Evolutionary conservation across 129 eudicot species (phyloP).

Genomic region (Solidago caesia): DNA sequence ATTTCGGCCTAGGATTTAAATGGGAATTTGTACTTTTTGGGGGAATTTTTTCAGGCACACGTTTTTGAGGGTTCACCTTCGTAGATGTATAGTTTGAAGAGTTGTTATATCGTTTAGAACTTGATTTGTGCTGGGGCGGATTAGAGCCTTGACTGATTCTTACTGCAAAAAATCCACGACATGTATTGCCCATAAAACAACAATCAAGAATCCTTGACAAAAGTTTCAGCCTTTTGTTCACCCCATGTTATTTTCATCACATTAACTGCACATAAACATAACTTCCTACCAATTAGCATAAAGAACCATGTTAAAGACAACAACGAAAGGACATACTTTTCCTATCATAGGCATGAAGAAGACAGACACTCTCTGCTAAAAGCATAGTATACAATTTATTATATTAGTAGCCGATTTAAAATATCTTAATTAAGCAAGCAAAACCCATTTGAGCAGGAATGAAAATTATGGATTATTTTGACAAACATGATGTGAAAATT

Average conservation of each 20-base stretch:
- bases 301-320: not conserved
- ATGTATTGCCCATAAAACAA: constrained; percentile 95
- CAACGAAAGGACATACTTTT: not conserved
- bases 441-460: not conserved
- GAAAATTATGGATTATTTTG: not conserved
- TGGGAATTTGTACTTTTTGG: constrained; percentile 16
- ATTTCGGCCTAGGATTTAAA: constrained; percentile 12
- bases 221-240: constrained; percentile 30
- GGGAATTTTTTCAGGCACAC: constrained; percentile 40
- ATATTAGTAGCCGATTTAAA: no score
- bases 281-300: constrained; percentile 12
- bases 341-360: not conserved
- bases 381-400: no score
- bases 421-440: not conserved
- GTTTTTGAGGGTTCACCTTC: constrained; percentile 40
- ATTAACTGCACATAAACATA: constrained; percentile 20
- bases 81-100: constrained; percentile 41
- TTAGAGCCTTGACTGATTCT: constrained; percentile 52
- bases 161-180: constrained; percentile 77
- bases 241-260: constrained; percentile 26
- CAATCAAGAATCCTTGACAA: constrained; percentile 38
- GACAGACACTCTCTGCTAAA: not conserved
- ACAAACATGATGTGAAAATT: not conserved
- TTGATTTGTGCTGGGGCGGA: constrained; percentile 56
- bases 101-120: constrained; percentile 42